Base-by-base conservation (phyloP, 352 stramenopile genomes). In the Phytopythium oedochilum region DNA sequence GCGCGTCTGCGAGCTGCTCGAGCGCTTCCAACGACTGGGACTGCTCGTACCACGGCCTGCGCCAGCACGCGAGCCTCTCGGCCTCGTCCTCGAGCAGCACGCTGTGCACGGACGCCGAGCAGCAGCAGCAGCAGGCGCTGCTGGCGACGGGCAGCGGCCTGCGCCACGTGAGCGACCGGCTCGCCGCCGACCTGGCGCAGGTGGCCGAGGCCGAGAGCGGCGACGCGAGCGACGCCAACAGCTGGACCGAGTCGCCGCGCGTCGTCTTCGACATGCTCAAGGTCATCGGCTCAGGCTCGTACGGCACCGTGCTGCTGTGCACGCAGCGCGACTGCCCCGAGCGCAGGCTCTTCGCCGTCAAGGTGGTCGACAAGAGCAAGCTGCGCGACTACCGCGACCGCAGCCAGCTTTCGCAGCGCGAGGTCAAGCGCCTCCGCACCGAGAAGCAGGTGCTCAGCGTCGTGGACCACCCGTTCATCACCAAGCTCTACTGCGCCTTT, bases 381-480 rank as follows among this genome's bases (percentile, higher is more conserved):
- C 57, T 92, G 7, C 54, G 61, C 52, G 59, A 66, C 18, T 51
- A 42, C 42, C 47, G 55, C 9, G 67, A 75, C 34, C 58, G 49
- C 15, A 68, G 65, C 49, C 42, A 34, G 48, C 48, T 55, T 11
- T 51, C 66, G 26, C 52, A 67, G 20, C 65, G 70, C 23, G 79
- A 93, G 40, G 69, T 71, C n/a, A 66, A 65, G 29, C 80, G 83
- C 14, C 64, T 99, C 8, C 75, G 98, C 50, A 97, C 97, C 45
- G 97, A 99, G 75, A 98, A 98, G 75, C 92, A 97, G 53, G 97
- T 99, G 64, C 90, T 99, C 53, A 88, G 89, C 31, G 78, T 73
- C 12, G 78, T 98, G 53, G 79, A 97, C 53, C 97, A 99, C 68
- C 96, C 97, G 20, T 99, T 99, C 70, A 97, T 99, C 61, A 96